Base-by-base conservation (phyloP, 78 protist species). In the Chrysochromulina parva region DNA sequence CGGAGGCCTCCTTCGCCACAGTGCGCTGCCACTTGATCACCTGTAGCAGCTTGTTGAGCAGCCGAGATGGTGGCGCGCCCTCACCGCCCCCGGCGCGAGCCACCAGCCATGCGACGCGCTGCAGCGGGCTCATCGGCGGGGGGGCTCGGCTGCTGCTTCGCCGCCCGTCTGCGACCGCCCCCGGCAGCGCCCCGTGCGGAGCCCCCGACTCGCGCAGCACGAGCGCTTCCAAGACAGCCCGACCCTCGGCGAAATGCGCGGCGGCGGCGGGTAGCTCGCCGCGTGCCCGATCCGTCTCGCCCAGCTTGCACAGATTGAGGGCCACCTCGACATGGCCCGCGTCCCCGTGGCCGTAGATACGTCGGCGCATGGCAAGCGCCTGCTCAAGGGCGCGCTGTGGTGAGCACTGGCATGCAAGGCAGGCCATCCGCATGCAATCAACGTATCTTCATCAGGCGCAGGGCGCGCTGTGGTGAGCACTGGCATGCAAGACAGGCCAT, bases 331-430 rank as follows among this genome's bases (percentile, higher is more conserved):
- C 57, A 55, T 74, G 82, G 38, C 38, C 38, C 26, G 4, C 82
- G 82, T 55, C 82, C 57, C 55, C 22, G 28, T 67, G 50, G 48
- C 57, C 82, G 55, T 74, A 74, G 82, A 74, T 74, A 3, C 14
- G 82, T 55, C 82, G 82, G 57, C 82, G 82, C 82, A 74, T 74
- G 57, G 3, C 82, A 55, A 74, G 82, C 24, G 82, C 82, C 82
- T 74, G 26, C 24, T 48, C 14, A 13, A 74, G 55, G 16, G 1
- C 6, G 13, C 6, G 28, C 78, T 2, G 48, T 38, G 38, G 38
- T 38, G 38, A 38, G 38, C 38, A 38, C 38, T 38, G 38, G 38
- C 38, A 38, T 38, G 38, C 38, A 38, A 38, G 38, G 38, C 38
- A 38, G 38, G 38, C 38, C 38, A 38, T 38, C 38, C 38, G 38